Percentiles rank a stretch among this genome's conserved stretches.
These are phyloP conservation scores for Trypanosomatidae sp. DNA, from an alignment of 208 protist species.

Conservation along the genomic window DNA sequence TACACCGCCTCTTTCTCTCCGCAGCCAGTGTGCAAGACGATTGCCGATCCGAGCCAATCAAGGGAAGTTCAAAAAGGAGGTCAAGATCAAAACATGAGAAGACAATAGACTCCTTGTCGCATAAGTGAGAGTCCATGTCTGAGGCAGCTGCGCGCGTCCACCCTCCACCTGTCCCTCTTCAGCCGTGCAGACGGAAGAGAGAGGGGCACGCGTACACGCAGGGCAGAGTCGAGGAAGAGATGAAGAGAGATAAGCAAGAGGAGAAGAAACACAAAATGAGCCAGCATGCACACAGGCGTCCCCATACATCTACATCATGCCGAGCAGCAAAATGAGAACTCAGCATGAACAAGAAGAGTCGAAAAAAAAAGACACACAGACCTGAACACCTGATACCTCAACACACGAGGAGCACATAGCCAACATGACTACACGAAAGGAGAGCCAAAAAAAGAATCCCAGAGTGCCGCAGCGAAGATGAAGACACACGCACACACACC, in stretches of 20 bases:
- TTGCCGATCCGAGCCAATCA: neutral
- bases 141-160: too few relatives aligned
- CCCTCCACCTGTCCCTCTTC: neutral
- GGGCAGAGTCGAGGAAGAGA: neutral
- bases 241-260: neutral
- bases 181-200: neutral
- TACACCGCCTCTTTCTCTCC: neutral
- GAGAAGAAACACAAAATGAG: neutral
- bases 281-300: neutral
- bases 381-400: neutral
- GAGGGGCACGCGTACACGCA: neutral
- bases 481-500: neutral
- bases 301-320: too few relatives aligned
- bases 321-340: neutral
- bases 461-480: neutral
- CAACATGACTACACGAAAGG: neutral
- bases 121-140: neutral
- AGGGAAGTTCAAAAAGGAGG: too few relatives aligned
- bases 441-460: neutral
- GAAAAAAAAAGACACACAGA: neutral
- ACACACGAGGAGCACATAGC: neutral
- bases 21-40: neutral
- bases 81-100: neutral
- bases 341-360: neutral
- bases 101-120: too few relatives aligned